A percentile compares a stretch with the other conserved stretches of the same genome.
These are phyloP conservation scores for Abrus precatorius DNA, from an alignment of 306 rosid genomes.

Conservation along the genomic window DNA sequence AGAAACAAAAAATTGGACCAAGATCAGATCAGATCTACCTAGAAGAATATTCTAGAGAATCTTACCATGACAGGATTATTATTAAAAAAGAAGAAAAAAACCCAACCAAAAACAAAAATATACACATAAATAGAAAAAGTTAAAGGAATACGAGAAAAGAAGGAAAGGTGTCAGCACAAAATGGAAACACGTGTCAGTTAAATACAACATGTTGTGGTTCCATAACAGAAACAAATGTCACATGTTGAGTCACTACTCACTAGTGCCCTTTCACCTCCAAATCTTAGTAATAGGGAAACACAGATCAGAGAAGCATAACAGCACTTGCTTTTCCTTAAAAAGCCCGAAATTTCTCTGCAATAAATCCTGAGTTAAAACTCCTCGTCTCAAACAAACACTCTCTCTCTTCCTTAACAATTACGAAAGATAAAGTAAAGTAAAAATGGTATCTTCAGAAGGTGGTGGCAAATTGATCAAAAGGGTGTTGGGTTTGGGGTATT, in stretches of 20 bases:
- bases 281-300: neutral
- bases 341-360: conserved; percentile 10
- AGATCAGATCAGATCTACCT: neutral
- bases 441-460: conserved; percentile 54
- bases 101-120: neutral
- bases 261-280: neutral
- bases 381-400: neutral
- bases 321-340: conserved; percentile 38
- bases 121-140: neutral
- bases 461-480: conserved; percentile 53
- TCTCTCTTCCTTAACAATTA: conserved; percentile 5
- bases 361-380: neutral
- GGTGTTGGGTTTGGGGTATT: conserved; percentile 79
- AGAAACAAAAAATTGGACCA: neutral
- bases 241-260: neutral
- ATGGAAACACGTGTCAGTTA: neutral
- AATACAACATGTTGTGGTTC: neutral
- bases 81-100: neutral
- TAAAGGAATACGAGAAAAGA: neutral
- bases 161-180: neutral
- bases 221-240: conserved; percentile 18
- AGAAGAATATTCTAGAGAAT: conserved; percentile 22
- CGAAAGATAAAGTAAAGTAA: neutral
- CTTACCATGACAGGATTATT: neutral
- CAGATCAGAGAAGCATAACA: neutral